Percentiles rank a stretch among this genome's conserved stretches.
These are phyloP conservation scores for Russula emetica DNA, from an alignment of 768 basidiomycete genomes.

Conservation along the genomic window DNA sequence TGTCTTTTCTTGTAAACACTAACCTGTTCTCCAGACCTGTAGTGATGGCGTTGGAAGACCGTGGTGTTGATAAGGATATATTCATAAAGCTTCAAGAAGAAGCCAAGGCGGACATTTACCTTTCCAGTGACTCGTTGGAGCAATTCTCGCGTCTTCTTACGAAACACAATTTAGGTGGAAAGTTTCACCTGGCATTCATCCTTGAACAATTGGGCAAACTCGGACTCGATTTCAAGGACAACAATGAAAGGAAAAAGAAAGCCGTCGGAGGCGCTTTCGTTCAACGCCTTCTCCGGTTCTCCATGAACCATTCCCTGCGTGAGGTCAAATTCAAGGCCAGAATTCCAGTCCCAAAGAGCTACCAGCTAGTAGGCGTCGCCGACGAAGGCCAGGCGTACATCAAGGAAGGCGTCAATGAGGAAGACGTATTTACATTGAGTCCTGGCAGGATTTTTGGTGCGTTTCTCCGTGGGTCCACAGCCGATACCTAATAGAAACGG, in stretches of 20 bases:
- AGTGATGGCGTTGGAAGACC: slow-evolving; percentile 76
- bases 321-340: slow-evolving; percentile 73
- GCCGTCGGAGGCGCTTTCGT: slow-evolving; percentile 56
- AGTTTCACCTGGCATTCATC: slow-evolving; percentile 49
- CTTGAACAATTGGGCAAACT: slow-evolving; percentile 47
- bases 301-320: slow-evolving; percentile 61
- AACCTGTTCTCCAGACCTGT: slow-evolving; percentile 46
- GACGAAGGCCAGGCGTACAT: slow-evolving; percentile 57
- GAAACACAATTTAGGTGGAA: slow-evolving; percentile 42
- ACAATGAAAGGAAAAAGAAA: slow-evolving; percentile 32
- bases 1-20: neutral
- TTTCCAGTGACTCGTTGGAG: slow-evolving; percentile 53
- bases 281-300: slow-evolving; percentile 50
- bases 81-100: slow-evolving; percentile 61
- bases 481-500: neutral
- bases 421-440: slow-evolving; percentile 15
- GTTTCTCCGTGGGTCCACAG: neutral
- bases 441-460: slow-evolving; percentile 18
- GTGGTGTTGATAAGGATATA: slow-evolving; percentile 53
- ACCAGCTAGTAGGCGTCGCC: slow-evolving; percentile 72
- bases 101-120: slow-evolving; percentile 53
- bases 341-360: slow-evolving; percentile 64
- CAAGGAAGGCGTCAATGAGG: slow-evolving; percentile 7
- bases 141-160: slow-evolving; percentile 49
- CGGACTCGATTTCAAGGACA: slow-evolving; percentile 47